phyloP scores from a whole-genome alignment of 805 yeast genomes.

The Zygosaccharomyces lentus region DNA sequence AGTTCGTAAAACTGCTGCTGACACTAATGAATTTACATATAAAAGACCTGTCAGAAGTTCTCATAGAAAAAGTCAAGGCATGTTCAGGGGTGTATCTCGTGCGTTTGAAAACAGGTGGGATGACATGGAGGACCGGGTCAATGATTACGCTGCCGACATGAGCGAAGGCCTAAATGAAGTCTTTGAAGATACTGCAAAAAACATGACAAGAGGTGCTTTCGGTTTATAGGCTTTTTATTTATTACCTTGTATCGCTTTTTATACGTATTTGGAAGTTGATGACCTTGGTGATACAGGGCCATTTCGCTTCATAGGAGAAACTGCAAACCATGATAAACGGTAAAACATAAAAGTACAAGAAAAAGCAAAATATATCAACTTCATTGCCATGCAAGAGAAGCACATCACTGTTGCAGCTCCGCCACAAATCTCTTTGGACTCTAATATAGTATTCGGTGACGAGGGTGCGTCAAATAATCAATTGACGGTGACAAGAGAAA shows the following conservation, averaged over 20 bases:
- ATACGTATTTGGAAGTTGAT: neutral
- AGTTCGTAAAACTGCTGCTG: conserved; percentile 9
- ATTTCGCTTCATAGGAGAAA: neutral
- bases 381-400: conserved; percentile 2
- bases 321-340: neutral
- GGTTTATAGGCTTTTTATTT: conserved; percentile 39
- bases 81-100: conserved; percentile 39
- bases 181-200: conserved; percentile 46
- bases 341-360: neutral
- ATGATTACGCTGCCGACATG: conserved; percentile 53
- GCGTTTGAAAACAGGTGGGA: conserved; percentile 51
- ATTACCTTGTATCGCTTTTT: neutral
- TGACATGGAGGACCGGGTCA: conserved; percentile 48
- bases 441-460: conserved; percentile 18
- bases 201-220: conserved; percentile 48
- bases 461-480: conserved; percentile 12
- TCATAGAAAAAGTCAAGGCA: conserved; percentile 35
- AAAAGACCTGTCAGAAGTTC: conserved; percentile 44
- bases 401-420: conserved; percentile 11
- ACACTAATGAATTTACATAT: conserved; percentile 29
- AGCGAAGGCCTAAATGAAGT: conserved; percentile 52
- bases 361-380: neutral
- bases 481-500: conserved; percentile 25
- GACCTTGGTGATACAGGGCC: neutral
- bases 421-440: conserved; percentile 13